Evolutionary conservation across 768 basidiomycete species (phyloP).

Genomic region (Suillus brevipes): DNA sequence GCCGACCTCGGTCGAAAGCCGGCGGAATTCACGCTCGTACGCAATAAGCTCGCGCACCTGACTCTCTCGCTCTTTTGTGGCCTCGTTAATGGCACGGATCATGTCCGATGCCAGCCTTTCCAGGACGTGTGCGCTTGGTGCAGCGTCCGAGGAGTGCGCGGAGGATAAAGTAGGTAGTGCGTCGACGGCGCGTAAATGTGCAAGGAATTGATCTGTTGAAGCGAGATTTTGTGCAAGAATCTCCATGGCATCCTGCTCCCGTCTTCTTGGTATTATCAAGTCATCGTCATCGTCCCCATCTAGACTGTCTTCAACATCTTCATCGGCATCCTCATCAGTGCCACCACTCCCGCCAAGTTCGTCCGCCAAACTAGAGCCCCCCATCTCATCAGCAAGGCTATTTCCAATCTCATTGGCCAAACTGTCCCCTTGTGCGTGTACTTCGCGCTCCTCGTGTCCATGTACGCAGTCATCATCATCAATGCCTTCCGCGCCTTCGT

Average conservation of each 20-base stretch:
- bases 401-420: conserved; percentile 27
- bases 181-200: conserved; percentile 71
- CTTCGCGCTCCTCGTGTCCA: conserved; percentile 31
- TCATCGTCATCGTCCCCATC: conserved; percentile 32
- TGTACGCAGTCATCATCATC: conserved; percentile 46
- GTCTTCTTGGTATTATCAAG: conserved; percentile 21
- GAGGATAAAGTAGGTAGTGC: conserved; percentile 40
- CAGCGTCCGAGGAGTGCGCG: conserved; percentile 29
- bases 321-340: conserved; percentile 13
- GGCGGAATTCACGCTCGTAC: conserved; percentile 77
- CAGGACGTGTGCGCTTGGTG: conserved; percentile 37
- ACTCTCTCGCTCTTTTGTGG: conserved; percentile 72
- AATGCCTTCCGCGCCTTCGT: conserved; percentile 83
- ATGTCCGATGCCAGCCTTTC: conserved; percentile 75
- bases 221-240: conserved; percentile 72
- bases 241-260: conserved; percentile 63
- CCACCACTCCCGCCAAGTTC: conserved; percentile 21
- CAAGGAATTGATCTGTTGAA: conserved; percentile 75
- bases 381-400: conserved; percentile 20
- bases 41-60: conserved; percentile 79
- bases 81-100: conserved; percentile 75
- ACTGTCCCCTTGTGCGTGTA: conserved; percentile 18
- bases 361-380: conserved; percentile 43
- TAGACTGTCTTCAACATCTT: conserved; percentile 13
- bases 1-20: conserved; percentile 75